Evolutionary conservation across 108 stramenopile genomes (phyloP).

Genomic region (Epipyxis sp.): DNA sequence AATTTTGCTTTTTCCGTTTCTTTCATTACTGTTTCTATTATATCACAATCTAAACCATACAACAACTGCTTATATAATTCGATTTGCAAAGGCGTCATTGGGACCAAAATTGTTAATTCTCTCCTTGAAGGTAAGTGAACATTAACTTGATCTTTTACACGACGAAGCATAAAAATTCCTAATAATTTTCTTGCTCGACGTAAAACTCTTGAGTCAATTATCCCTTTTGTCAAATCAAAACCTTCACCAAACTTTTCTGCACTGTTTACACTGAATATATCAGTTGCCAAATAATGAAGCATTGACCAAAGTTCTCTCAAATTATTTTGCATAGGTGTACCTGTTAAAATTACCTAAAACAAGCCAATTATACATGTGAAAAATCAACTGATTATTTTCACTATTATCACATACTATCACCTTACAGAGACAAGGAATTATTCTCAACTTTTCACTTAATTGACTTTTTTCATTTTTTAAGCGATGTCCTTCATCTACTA

Average conservation of each 20-base stretch:
- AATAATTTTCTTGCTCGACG: constrained; percentile 65
- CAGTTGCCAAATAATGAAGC: constrained; percentile 50
- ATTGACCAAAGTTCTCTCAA: constrained; percentile 52
- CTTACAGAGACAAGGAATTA: constrained; percentile 3
- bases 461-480: constrained; percentile 53
- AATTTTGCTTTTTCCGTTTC: background rate
- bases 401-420: too few species aligned
- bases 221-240: constrained; percentile 32
- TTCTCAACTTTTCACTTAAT: constrained; percentile 46
- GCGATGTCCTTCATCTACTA: constrained; percentile 58
- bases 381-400: too few species aligned
- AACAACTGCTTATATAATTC: background rate
- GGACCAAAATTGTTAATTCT: constrained; percentile 39
- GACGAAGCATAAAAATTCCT: constrained; percentile 82
- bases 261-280: constrained; percentile 45
- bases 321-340: constrained; percentile 51
- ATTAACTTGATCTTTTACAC: constrained; percentile 79
- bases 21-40: constrained; percentile 14
- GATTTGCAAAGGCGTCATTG: background rate
- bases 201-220: constrained; percentile 29
- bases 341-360: constrained; percentile 16
- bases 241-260: constrained; percentile 39
- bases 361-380: too few species aligned
- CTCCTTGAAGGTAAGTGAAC: constrained; percentile 64
- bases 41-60: background rate